Evolutionary conservation across 768 basidiomycete genomes (phyloP), one percentile per base, ranked within the genome.

Genomic region (Termitomyces sp.): DNA sequence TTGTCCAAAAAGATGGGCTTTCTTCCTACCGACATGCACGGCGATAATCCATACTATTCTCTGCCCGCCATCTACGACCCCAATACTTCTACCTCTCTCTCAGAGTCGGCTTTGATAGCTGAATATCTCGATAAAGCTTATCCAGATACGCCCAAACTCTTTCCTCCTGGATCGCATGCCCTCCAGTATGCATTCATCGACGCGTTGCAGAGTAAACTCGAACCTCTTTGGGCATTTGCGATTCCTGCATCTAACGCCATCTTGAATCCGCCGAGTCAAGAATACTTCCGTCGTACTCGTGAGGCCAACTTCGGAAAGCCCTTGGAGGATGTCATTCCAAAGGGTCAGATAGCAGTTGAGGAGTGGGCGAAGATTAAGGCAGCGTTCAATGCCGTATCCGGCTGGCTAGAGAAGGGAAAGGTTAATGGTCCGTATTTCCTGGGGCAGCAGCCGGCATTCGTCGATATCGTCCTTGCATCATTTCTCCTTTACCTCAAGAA

Each of bases 121-220:
- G 66, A 68, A 53, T 81, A 81, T 53, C 76, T 79, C 35, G 79
- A 81, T 31, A 65, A 59, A 15, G 63, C 64, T 0, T 80, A 77
- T 57, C 76, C 78, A 5, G 54, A 67, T 33, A 64, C 70, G 1
- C 68, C 67, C 0, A 50, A 48, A 10, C 47, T 67, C 33, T 62
- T 71, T 39, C 65, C 66, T 3, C 39, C 56, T 4, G 58, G 59
- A 25, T 60, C 66, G 0, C 40, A 50, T 3, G 61, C 53, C 2
- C 52, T 68, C 5, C 65, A 68, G 47, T 48, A 59, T 32, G 57
- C 53, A 15, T 59, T 63, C 35, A 41, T 57, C 16, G 61, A 61
- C 33, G 55, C 62, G n/a, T 56, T 63, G 3, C 56, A 54, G 4
- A 52, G 56, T 0, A 48, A 45, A 11, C 45, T 54, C 3, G 51